Base-by-base conservation (phyloP, 2,329 filamentous ascomycete genomes). In the Colletotrichum theobromicola region DNA sequence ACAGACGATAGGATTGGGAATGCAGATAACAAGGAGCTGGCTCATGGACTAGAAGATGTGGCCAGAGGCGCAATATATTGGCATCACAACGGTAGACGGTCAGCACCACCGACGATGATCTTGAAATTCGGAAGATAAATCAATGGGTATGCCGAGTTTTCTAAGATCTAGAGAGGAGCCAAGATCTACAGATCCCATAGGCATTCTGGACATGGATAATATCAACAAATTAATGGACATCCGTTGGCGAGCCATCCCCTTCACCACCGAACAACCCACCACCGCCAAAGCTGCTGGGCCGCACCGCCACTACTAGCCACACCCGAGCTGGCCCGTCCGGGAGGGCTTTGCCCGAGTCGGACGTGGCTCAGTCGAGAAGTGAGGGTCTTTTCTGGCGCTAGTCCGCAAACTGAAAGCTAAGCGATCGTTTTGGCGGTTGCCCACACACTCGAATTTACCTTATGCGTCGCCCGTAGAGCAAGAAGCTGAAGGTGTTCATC, bases 371-470 rank as follows among this genome's bases (percentile, higher is more conserved):
- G 8, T 28, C 67, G 70, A 55, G 53, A 66, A 46, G 66, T 66
- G 55, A 71, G 37, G 30, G 61, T 1, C 2, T 24, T 2, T 9
- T n/a, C 7, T 13, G 4, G 34, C 72, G 62, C 72, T 75, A 75
- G 62, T 55, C 74, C 66, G 21, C 34, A 76, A 76, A 74, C 28
- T 21, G 74, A 74, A 30, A 60, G 28, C 66, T 84, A 84, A 83
- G 80, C 81, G 82, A 83, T 57, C 61, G 42, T 10, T 50, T 50
- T 50, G 4, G 42, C 42, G 42, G 21, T 50, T 50, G 82, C 84
- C 82, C 87, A 88, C 87, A 87, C 79, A 65, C 79, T 72, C 55
- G 67, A 62, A 67, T 72, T 32, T 53, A 50, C 61, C 73, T 62
- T 81, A 50, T 81, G 81, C 79, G 77, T 76, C 77, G 70, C 65